Evolutionary conservation across 371 early-diverging fungal genomes (phyloP).

Genomic region (Saksenaea oblongispora): DNA sequence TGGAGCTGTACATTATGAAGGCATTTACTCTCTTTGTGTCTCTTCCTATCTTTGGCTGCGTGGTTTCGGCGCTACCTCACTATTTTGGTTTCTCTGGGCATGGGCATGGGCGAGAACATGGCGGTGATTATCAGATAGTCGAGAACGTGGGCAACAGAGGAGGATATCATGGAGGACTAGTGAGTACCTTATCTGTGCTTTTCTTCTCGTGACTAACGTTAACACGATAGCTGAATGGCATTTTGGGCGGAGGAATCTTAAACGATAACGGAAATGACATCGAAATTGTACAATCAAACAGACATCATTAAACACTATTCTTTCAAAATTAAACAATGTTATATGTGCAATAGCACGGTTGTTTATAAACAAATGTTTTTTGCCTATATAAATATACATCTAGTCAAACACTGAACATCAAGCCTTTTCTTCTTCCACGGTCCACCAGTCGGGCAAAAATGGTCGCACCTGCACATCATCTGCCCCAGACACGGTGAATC

Average conservation of each 20-base stretch:
- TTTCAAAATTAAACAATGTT: no score
- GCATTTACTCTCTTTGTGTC: neutral
- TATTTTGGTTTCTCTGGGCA: neutral
- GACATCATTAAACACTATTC: no score
- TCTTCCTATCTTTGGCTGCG: neutral
- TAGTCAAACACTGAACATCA: neutral
- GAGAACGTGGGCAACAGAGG: neutral
- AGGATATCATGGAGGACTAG: neutral
- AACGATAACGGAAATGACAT: no score
- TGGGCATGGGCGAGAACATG: neutral
- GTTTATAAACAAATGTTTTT: no score
- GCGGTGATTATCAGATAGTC: neutral
- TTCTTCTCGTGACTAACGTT: neutral
- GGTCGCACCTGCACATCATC: slow-evolving; percentile 41
- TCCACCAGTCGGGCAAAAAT: slow-evolving; percentile 65
- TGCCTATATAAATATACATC: neutral
- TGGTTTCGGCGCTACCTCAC: neutral
- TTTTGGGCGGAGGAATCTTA: neutral
- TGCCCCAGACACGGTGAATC: slow-evolving; percentile 39
- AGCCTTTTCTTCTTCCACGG: slow-evolving; percentile 22
- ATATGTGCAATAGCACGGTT: no score
- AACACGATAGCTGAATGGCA: neutral
- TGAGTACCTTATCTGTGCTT: neutral
- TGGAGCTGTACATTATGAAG: neutral
- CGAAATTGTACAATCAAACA: no score